Conservation (phyloP, 2,329 filamentous ascomycete species). For the Delphinella strobiligena region DNA sequence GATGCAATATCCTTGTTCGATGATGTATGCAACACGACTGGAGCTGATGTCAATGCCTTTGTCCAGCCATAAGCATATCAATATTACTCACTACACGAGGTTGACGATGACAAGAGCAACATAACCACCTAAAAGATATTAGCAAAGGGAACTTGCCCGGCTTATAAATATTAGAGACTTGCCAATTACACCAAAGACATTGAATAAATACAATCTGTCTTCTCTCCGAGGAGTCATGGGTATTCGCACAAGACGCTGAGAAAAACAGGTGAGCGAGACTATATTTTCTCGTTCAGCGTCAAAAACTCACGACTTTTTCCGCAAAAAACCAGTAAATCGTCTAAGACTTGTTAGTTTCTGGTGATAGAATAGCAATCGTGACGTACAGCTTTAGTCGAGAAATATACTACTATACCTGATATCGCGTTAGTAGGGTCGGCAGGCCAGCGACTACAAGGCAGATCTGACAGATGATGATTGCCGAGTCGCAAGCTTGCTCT, state of each 20-base stretch:
- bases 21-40: slow-evolving; percentile 45
- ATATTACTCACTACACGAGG: slow-evolving; percentile 44
- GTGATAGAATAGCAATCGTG: too few relatives aligned
- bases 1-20: slow-evolving; percentile 40
- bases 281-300: too few relatives aligned
- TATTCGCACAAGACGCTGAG: slow-evolving; percentile 49
- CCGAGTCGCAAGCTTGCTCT: slow-evolving; percentile 40
- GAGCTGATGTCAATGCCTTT: neutral
- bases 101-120: slow-evolving; percentile 41
- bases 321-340: slow-evolving; percentile 54
- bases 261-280: too few relatives aligned
- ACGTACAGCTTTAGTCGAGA: slow-evolving; percentile 23
- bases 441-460: too few relatives aligned
- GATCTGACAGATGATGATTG: slow-evolving; percentile 48
- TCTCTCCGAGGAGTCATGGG: slow-evolving; percentile 37
- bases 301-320: too few relatives aligned
- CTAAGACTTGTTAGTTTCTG: too few relatives aligned
- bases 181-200: slow-evolving; percentile 36
- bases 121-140: slow-evolving; percentile 13
- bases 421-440: too few relatives aligned
- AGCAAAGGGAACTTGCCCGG: neutral
- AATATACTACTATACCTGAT: too few relatives aligned
- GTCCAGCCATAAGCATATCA: neutral
- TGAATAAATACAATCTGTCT: slow-evolving; percentile 49
- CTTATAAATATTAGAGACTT: slow-evolving; percentile 28